These are phyloP conservation scores for Trichoderma parareesei DNA, from an alignment of 495 filamentous ascomycete genomes.

Conservation along the genomic window DNA sequence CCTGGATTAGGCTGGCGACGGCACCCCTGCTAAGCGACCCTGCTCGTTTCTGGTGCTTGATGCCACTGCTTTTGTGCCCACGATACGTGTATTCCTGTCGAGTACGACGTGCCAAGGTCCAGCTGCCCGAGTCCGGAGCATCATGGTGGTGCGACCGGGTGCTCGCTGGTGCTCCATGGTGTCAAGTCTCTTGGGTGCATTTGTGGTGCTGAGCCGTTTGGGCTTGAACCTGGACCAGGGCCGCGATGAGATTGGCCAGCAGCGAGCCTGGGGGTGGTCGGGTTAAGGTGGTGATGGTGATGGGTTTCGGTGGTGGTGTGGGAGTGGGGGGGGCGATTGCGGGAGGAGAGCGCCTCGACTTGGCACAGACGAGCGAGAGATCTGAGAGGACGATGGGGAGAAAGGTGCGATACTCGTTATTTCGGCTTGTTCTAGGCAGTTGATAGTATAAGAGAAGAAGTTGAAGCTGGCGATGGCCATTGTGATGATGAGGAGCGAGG, in stretches of 20 bases:
- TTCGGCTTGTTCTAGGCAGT: too few relatives aligned
- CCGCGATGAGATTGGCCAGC: background rate
- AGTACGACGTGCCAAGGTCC: background rate
- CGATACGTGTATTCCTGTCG: background rate
- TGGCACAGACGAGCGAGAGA: background rate
- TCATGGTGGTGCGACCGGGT: background rate
- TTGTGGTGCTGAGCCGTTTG: background rate
- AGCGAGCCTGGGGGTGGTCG: background rate
- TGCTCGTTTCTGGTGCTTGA: background rate
- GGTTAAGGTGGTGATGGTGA: background rate
- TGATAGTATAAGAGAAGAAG: too few relatives aligned
- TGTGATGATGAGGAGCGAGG: background rate
- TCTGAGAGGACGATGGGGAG: too few relatives aligned
- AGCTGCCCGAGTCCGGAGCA: background rate
- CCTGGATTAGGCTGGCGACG: slow-evolving; percentile 2
- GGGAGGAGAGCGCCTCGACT: background rate
- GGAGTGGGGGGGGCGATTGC: background rate
- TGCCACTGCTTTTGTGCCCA: background rate
- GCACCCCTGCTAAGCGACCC: slow-evolving; percentile 4
- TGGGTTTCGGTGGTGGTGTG: background rate
- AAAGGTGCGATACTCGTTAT: too few relatives aligned
- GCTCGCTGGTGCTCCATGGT: too few relatives aligned
- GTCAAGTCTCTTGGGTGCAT: too few relatives aligned
- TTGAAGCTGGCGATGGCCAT: too few relatives aligned
- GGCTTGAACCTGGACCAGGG: background rate